Conservation (phyloP, 768 basidiomycete species). For the Mycena belliarum region DNA sequence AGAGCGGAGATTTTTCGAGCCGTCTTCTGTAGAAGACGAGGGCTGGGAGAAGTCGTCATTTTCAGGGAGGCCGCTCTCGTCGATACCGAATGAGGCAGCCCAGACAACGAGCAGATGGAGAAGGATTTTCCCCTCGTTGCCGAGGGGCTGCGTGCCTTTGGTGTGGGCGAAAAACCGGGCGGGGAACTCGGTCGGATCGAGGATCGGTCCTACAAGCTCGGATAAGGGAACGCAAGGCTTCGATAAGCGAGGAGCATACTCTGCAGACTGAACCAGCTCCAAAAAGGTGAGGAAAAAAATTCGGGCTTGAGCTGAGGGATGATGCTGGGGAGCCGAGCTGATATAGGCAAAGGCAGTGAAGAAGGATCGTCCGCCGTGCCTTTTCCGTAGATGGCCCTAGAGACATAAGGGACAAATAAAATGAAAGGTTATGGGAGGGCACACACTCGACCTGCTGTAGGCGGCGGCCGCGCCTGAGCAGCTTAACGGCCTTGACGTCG, state of each 20-base stretch:
- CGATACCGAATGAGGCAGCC: slow-evolving; percentile 87
- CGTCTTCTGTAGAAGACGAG: slow-evolving; percentile 21
- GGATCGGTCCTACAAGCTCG: slow-evolving; percentile 67
- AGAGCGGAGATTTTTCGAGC: slow-evolving; percentile 8
- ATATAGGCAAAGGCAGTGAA: slow-evolving; percentile 34
- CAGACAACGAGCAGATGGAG: slow-evolving; percentile 82
- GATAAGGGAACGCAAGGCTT: slow-evolving; percentile 6
- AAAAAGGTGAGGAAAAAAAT: slow-evolving; percentile 87
- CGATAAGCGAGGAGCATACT: slow-evolving; percentile 47
- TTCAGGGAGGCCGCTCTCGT: slow-evolving; percentile 69
- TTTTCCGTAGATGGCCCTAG: slow-evolving; percentile 80
- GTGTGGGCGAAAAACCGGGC: slow-evolving; percentile 68
- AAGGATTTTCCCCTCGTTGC: slow-evolving; percentile 75
- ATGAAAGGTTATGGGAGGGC: background rate
- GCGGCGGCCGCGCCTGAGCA: slow-evolving; percentile 75
- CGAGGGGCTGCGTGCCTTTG: slow-evolving; percentile 62
- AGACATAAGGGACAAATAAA: slow-evolving; percentile 10
- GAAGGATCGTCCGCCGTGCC: slow-evolving; percentile 42
- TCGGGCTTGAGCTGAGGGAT: slow-evolving; percentile 75
- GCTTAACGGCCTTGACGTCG: slow-evolving; percentile 86
- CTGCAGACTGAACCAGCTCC: slow-evolving; percentile 81
- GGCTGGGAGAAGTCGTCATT: slow-evolving; percentile 25
- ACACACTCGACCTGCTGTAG: slow-evolving; percentile 83
- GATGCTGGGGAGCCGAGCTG: slow-evolving; percentile 46
- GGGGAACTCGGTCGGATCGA: slow-evolving; percentile 80